Base-by-base conservation (phyloP, 306 rosid genomes). In the Biancaea sappan region DNA sequence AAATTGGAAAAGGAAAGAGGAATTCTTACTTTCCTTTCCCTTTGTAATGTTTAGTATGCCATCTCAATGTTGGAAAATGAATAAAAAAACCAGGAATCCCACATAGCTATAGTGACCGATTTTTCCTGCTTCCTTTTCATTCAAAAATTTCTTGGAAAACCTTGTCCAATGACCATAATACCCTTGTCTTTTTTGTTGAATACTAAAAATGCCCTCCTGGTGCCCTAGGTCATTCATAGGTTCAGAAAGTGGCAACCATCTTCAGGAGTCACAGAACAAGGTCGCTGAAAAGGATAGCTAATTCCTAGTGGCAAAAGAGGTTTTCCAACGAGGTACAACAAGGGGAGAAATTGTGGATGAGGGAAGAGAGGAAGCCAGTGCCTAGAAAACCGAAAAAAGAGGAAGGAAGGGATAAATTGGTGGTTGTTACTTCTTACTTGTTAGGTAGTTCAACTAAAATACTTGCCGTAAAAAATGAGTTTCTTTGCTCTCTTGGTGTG, bases 401-500 rank as follows among this genome's bases (percentile, higher is more conserved):
- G 0, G 15, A 24, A 8, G 24, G 32, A 57, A 44, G 68, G 84
- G 71, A 71, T 38, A 60, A 61, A 72, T 85, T 41, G 86, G 89
- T 73, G 51, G 91, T 82, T 84, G 93, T 60, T 60, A 19, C n/a
- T n/a, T n/a, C n/a, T n/a, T n/a, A n/a, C 47, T 31, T 59, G 68
- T 84, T 84, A 77, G 90, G 87, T 84, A 77, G 92, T 80, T 87
- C 92, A 84, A 86, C 89, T 71, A 84, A 85, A 86, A 71, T 78
- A 67, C 77, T 71, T 65, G 80, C 79, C 85, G 88, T 83, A 90
- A 82, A 81, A 83, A 87, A 83, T 90, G 92, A 85, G 87, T 84
- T 83, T 80, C 74, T 52, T 29, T 54, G n/a, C 13, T 35, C 8
- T 50, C 34, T n/a, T n/a, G n/a, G n/a, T n/a, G n/a, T n/a, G n/a